These are phyloP conservation scores for Meira nashicola DNA, from an alignment of 1,284 basidiomycete species.

Conservation along the genomic window DNA sequence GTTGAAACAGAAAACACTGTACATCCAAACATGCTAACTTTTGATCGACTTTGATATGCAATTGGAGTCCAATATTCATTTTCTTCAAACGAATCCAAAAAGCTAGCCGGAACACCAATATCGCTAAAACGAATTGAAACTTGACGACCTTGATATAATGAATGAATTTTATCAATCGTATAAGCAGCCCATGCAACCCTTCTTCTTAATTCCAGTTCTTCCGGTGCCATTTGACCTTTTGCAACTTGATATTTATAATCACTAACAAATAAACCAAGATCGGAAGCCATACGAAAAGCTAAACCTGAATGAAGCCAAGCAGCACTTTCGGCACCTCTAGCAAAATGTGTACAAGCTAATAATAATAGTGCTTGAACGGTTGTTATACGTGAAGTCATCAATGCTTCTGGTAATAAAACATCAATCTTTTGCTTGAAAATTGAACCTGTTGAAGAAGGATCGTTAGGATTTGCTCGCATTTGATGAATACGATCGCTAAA, in stretches of 20 bases:
- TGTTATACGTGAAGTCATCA: constrained; percentile 42
- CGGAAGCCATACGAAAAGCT: constrained; percentile 45
- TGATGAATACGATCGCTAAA: constrained; percentile 41
- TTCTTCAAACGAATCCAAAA: no score
- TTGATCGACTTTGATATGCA: no score
- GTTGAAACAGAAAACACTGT: no score
- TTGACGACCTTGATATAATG: constrained; percentile 47
- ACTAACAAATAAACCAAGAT: constrained; percentile 33
- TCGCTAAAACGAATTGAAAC: no score
- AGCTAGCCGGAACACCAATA: no score
- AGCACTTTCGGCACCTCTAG: constrained; percentile 38
- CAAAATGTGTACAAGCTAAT: constrained; percentile 43
- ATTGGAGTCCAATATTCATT: no score
- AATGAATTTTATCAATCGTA: constrained; percentile 46
- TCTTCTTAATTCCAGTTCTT: constrained; percentile 42
- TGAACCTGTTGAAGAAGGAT: constrained; percentile 33
- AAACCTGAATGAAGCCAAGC: constrained; percentile 46
- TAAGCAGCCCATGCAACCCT: constrained; percentile 44
- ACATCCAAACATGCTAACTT: no score
- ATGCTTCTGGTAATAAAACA: constrained; percentile 37
- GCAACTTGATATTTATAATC: constrained; percentile 21
- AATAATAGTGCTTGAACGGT: constrained; percentile 48
- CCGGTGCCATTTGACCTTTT: no score
- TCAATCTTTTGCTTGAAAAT: constrained; percentile 41
- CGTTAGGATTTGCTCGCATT: constrained; percentile 30